These are phyloP conservation scores for Septoria petroselini DNA, from an alignment of 2,329 filamentous ascomycete species.

Conservation along the genomic window DNA sequence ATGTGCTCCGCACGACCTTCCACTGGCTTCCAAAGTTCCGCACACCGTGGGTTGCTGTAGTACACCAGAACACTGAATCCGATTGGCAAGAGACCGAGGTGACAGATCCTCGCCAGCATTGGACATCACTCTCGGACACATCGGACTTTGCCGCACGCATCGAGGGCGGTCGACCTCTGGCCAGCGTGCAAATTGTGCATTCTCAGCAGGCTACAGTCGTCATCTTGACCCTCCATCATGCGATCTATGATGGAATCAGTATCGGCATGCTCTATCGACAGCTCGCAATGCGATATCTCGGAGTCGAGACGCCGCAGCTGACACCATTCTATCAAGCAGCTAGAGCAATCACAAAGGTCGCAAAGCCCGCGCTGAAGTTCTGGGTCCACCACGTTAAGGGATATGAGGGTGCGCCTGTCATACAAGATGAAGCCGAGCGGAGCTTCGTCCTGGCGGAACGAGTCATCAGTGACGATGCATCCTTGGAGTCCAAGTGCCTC, in stretches of 20 bases:
- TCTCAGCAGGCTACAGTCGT: conserved; percentile 8
- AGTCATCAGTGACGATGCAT: not conserved
- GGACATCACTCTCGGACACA: conserved; percentile 8
- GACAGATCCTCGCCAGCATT: conserved; percentile 5
- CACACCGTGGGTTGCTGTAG: conserved; percentile 19
- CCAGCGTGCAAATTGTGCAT: conserved; percentile 6
- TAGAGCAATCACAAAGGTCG: conserved; percentile 6
- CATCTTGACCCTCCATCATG: conserved; percentile 23
- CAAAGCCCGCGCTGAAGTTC: conserved; percentile 15
- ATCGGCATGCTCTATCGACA: conserved; percentile 18
- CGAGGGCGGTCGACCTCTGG: conserved; percentile 5
- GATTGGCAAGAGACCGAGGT: conserved; percentile 5
- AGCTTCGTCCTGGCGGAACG: conserved; percentile 4
- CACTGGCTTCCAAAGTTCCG: conserved; percentile 15
- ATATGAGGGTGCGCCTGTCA: conserved; percentile 10
- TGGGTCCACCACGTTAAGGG: conserved; percentile 17
- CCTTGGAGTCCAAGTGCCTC: conserved; percentile 7
- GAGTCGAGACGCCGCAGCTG: not conserved
- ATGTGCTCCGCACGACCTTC: conserved; percentile 20
- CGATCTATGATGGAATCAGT: conserved; percentile 24
- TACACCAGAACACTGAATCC: conserved; percentile 4
- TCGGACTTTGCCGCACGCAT: conserved; percentile 13
- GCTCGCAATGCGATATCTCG: conserved; percentile 11
- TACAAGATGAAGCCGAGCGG: not conserved
- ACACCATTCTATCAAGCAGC: conserved; percentile 21